These are phyloP conservation scores for Vicia villosa DNA, from an alignment of 306 rosid genomes.

Conservation along the genomic window DNA sequence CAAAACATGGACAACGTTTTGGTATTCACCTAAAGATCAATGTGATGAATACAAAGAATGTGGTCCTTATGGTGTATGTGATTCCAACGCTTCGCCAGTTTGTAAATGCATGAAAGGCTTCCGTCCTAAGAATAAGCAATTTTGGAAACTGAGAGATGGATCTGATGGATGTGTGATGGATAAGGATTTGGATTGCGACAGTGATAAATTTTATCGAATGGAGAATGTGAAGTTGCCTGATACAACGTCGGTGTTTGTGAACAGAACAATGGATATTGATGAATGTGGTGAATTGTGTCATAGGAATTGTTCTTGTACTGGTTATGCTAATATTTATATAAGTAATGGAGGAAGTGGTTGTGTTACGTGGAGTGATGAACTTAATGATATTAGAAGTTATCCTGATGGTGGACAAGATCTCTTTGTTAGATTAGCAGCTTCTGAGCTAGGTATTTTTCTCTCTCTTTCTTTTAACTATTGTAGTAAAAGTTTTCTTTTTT, in stretches of 20 bases:
- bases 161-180: no score
- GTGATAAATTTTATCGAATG: constrained; percentile 46
- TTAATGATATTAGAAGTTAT: constrained; percentile 53
- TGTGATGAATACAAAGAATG: constrained; percentile 52
- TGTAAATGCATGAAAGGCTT: no score
- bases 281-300: constrained; percentile 52
- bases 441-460: constrained; percentile 63
- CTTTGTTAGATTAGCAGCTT: constrained; percentile 63
- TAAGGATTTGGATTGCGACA: constrained; percentile 55
- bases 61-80: constrained; percentile 67
- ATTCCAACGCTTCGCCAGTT: constrained; percentile 47
- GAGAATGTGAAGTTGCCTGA: constrained; percentile 67
- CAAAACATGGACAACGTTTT: constrained; percentile 50
- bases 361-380: constrained; percentile 55
- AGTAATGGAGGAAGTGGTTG: constrained; percentile 59
- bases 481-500: no score
- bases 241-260: constrained; percentile 45
- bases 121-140: no score
- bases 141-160: no score
- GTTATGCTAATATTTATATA: constrained; percentile 49
- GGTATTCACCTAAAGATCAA: constrained; percentile 74
- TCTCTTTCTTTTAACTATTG: no score
- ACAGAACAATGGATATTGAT: constrained; percentile 43
- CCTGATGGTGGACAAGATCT: constrained; percentile 59
- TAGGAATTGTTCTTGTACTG: constrained; percentile 65